phyloP scores from a whole-genome alignment of 1,284 basidiomycete genomes.

The Cutaneotrichosporon sp. region DNA sequence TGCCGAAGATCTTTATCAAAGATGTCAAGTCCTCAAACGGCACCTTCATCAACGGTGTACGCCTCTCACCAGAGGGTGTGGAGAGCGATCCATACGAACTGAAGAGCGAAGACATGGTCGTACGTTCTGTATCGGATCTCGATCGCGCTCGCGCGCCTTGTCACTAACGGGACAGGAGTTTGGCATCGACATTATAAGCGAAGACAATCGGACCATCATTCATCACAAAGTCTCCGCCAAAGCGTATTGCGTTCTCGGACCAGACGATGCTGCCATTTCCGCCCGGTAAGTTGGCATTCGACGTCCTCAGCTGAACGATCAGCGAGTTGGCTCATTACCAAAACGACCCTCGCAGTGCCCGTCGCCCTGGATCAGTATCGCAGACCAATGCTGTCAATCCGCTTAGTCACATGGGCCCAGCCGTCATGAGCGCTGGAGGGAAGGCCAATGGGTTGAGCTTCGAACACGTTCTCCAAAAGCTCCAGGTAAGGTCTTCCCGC shows the following conservation, averaged over 20 bases:
- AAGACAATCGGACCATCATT: slow-evolving; percentile 96
- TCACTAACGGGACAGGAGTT: slow-evolving; percentile 64
- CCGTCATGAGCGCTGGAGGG: slow-evolving; percentile 43
- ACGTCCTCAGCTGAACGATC: not conserved
- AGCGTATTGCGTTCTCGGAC: slow-evolving; percentile 78
- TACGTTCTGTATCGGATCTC: slow-evolving; percentile 46
- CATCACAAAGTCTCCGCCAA: slow-evolving; percentile 98
- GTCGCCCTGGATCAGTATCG: slow-evolving; percentile 9
- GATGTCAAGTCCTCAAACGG: slow-evolving; percentile 98
- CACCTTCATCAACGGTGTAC: slow-evolving; percentile 94
- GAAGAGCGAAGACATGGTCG: slow-evolving; percentile 87
- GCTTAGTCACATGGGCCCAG: slow-evolving; percentile 27
- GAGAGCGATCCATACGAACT: slow-evolving; percentile 93
- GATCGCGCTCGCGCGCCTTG: not conserved
- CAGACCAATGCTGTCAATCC: slow-evolving; percentile 13
- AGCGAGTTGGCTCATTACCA: slow-evolving; percentile 45
- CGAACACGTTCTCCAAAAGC: slow-evolving; percentile 51
- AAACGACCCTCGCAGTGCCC: slow-evolving; percentile 27
- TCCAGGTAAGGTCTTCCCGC: slow-evolving; percentile 45
- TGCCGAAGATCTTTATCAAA: slow-evolving; percentile 82
- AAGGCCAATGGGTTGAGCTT: slow-evolving; percentile 49
- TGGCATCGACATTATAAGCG: slow-evolving; percentile 96
- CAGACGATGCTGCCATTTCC: slow-evolving; percentile 64
- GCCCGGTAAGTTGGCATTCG: slow-evolving; percentile 31
- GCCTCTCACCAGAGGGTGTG: slow-evolving; percentile 81